These are phyloP conservation scores for Rhizopus stolonifer DNA, from an alignment of 371 early-diverging fungal species.

Conservation along the genomic window DNA sequence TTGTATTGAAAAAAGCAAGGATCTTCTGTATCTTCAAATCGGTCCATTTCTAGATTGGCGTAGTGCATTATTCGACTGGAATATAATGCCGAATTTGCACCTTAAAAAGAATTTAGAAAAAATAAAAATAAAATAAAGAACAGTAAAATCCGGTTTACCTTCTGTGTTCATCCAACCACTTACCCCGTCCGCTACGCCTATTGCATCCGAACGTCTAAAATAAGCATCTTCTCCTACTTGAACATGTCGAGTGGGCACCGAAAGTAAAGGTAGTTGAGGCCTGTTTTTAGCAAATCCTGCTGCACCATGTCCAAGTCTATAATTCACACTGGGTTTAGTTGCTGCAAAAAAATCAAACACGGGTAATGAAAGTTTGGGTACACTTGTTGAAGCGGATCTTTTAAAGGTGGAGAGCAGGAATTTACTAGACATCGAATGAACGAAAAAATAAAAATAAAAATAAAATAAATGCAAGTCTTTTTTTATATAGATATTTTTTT, in stretches of 20 bases:
- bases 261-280: slow-evolving; percentile 3
- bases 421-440: too few species aligned
- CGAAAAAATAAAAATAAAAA: too few species aligned
- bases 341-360: slow-evolving; percentile 26
- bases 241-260: slow-evolving; percentile 19
- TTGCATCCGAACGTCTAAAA: slow-evolving; percentile 71
- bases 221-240: slow-evolving; percentile 86
- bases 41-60: slow-evolving; percentile 77
- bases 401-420: neutral
- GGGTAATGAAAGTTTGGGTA: neutral
- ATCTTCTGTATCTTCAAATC: slow-evolving; percentile 57
- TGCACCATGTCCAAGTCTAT: slow-evolving; percentile 22
- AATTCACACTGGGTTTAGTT: slow-evolving; percentile 19
- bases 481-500: too few species aligned
- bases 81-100: slow-evolving; percentile 86
- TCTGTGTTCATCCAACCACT: slow-evolving; percentile 71
- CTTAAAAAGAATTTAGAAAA: slow-evolving; percentile 30
- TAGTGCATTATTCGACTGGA: slow-evolving; percentile 93
- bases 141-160: slow-evolving; percentile 20
- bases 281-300: slow-evolving; percentile 27
- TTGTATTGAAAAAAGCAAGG: slow-evolving; percentile 65
- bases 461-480: too few species aligned
- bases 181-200: slow-evolving; percentile 86
- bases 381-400: neutral
- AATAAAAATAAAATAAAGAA: slow-evolving; percentile 6